phyloP scores from a whole-genome alignment of 805 yeast genomes.

The Saturnispora bothae region DNA sequence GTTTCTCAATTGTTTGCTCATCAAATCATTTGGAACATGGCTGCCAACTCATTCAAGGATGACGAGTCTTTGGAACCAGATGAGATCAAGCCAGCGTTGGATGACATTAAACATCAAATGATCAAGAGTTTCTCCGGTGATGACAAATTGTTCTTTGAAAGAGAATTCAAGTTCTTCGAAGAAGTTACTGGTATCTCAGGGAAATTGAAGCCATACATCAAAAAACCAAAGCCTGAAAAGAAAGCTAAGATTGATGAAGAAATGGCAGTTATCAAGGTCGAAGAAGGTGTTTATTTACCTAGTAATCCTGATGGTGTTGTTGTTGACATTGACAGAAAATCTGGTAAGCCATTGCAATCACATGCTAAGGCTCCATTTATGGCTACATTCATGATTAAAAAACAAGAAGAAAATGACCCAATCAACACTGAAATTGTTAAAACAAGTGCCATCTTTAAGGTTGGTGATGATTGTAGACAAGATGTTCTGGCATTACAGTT shows the following conservation, averaged over 20 bases:
- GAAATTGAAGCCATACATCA: constrained; percentile 86
- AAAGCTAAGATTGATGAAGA: constrained; percentile 94
- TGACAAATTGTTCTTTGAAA: constrained; percentile 61
- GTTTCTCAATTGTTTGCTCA: constrained; percentile 89
- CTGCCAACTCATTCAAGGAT: constrained; percentile 84
- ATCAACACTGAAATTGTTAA: constrained; percentile 23
- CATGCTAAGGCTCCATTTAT: constrained; percentile 98
- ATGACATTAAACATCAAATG: constrained; percentile 59
- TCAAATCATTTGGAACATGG: constrained; percentile 96
- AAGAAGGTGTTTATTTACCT: constrained; percentile 84
- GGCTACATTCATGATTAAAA: constrained; percentile 82
- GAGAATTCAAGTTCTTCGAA: constrained; percentile 80
- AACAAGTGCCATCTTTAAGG: constrained; percentile 94
- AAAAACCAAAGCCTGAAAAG: constrained; percentile 91
- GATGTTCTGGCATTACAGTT: constrained; percentile 90
- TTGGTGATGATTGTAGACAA: constrained; percentile 98
- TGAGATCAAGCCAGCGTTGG: constrained; percentile 71
- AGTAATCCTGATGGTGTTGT: constrained; percentile 95
- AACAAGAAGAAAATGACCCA: neutral
- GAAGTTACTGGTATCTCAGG: constrained; percentile 93
- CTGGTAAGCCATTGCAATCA: constrained; percentile 91
- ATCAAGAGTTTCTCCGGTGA: constrained; percentile 44
- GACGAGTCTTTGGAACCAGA: constrained; percentile 80
- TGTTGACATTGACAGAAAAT: constrained; percentile 78
- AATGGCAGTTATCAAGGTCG: constrained; percentile 66